phyloP scores from a whole-genome alignment of 805 yeast species.

The Kodamaea jinghongensis region DNA sequence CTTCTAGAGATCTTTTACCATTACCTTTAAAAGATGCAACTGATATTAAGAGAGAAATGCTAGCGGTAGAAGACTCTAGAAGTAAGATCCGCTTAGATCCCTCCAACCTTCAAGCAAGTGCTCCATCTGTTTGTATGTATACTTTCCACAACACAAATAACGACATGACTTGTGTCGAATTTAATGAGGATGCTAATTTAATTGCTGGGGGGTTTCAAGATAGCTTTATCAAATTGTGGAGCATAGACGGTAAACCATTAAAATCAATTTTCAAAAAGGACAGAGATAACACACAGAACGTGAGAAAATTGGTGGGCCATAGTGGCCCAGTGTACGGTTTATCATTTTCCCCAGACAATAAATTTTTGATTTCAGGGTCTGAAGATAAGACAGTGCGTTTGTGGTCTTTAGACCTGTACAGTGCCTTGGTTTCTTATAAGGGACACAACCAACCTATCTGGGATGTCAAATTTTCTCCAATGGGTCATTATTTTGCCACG shows the following conservation, averaged over 20 bases:
- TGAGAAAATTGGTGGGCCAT: constrained; percentile 79
- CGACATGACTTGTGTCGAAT: constrained; percentile 80
- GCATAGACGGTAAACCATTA: constrained; percentile 85
- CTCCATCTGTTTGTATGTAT: constrained; percentile 97
- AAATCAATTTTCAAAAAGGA: constrained; percentile 58
- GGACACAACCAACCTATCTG: constrained; percentile 97
- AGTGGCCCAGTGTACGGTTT: constrained; percentile 91
- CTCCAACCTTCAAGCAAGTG: constrained; percentile 61
- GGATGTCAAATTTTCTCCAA: constrained; percentile 94
- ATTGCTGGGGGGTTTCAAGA: constrained; percentile 96
- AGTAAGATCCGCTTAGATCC: constrained; percentile 67
- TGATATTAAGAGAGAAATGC: constrained; percentile 77
- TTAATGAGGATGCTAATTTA: constrained; percentile 81
- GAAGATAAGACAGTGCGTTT: constrained; percentile 90
- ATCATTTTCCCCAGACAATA: constrained; percentile 87
- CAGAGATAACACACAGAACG: constrained; percentile 43
- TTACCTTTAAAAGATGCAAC: constrained; percentile 78
- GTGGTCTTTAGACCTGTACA: constrained; percentile 91
- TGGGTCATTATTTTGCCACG: constrained; percentile 97
- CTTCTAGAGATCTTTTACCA: constrained; percentile 73
- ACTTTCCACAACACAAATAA: constrained; percentile 94
- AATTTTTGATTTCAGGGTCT: constrained; percentile 74
- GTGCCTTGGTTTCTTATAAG: constrained; percentile 87
- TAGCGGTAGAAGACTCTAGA: constrained; percentile 78
- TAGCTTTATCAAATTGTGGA: constrained; percentile 87